Evolutionary conservation across 495 filamentous ascomycete species (phyloP).

Genomic region (Podospora tetraspora): DNA sequence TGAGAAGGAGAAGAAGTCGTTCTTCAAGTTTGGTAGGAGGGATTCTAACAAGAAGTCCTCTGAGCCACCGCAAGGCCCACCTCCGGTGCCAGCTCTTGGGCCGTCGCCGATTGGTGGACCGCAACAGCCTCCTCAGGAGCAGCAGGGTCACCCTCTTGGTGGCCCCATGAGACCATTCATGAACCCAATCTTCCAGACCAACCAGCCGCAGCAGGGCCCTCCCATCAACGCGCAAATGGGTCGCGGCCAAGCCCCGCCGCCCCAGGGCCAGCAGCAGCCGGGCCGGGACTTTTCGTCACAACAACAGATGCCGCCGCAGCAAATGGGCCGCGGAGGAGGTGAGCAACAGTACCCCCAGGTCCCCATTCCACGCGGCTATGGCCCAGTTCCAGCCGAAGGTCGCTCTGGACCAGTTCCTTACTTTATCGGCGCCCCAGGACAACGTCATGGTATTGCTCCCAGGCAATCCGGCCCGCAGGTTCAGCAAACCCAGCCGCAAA

Average conservation of each 20-base stretch:
- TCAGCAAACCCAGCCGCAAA: constrained; percentile 12
- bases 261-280: constrained; percentile 8
- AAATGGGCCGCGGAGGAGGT: constrained; percentile 10
- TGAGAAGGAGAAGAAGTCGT: constrained; percentile 23
- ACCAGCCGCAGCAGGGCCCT: neutral
- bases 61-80: constrained; percentile 12
- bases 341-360: constrained; percentile 43
- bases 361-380: constrained; percentile 44
- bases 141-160: neutral
- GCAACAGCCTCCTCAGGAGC: neutral
- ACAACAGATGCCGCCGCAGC: constrained; percentile 9
- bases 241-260: neutral
- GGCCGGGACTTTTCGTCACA: constrained; percentile 3
- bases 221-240: neutral
- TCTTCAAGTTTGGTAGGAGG: constrained; percentile 33
- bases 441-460: neutral
- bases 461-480: neutral
- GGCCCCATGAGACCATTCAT: neutral
- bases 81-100: constrained; percentile 13
- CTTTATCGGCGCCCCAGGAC: constrained; percentile 23
- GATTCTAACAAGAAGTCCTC: constrained; percentile 19
- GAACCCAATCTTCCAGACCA: neutral
- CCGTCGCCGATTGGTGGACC: neutral
- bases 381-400: constrained; percentile 43
- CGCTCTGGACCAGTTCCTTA: constrained; percentile 34